Percentiles rank a stretch among this genome's conserved stretches.
phyloP scores from a whole-genome alignment of 352 stramenopile genomes.

The Phytophthora litchii region DNA sequence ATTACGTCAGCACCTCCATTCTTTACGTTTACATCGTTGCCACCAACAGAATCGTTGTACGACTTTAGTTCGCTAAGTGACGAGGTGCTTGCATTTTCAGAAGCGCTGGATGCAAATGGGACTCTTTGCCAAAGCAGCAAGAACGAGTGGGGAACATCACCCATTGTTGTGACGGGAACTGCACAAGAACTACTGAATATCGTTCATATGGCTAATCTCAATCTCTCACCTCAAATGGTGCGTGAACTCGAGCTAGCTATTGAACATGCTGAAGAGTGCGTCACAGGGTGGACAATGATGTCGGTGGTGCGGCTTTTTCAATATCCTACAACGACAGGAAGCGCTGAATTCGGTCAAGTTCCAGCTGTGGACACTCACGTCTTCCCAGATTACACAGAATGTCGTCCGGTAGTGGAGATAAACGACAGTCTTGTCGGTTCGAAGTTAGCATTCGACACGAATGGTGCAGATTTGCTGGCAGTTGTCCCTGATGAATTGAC shows the following conservation, averaged over 20 bases:
- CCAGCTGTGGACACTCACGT: conserved; percentile 24
- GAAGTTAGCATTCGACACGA: conserved; percentile 21
- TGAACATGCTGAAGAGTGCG: conserved; percentile 3
- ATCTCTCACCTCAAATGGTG: conserved; percentile 18
- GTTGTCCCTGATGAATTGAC: conserved; percentile 22
- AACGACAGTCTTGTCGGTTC: conserved; percentile 16
- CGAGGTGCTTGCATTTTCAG: conserved; percentile 23
- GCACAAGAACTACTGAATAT: conserved; percentile 24
- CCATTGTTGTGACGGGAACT: conserved; percentile 21
- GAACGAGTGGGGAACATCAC: conserved; percentile 23
- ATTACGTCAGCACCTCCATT: conserved; percentile 21
- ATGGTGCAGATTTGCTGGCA: conserved; percentile 14
- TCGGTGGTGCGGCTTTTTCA: conserved; percentile 19
- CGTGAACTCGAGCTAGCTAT: conserved; percentile 14
- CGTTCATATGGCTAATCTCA: conserved; percentile 15
- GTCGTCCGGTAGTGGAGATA: conserved; percentile 19
- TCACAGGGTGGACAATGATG: conserved; percentile 15
- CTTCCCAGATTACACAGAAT: conserved; percentile 38
- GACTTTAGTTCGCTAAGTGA: conserved; percentile 26
- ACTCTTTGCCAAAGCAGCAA: conserved; percentile 28
- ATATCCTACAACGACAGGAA: conserved; percentile 9
- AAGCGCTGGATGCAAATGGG: conserved; percentile 15
- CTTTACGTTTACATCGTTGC: conserved; percentile 14
- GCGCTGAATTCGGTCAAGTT: conserved; percentile 15
- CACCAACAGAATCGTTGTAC: conserved; percentile 15